Conservation (phyloP, 2,329 filamentous ascomycete species). For the Chaetomium sp. region DNA sequence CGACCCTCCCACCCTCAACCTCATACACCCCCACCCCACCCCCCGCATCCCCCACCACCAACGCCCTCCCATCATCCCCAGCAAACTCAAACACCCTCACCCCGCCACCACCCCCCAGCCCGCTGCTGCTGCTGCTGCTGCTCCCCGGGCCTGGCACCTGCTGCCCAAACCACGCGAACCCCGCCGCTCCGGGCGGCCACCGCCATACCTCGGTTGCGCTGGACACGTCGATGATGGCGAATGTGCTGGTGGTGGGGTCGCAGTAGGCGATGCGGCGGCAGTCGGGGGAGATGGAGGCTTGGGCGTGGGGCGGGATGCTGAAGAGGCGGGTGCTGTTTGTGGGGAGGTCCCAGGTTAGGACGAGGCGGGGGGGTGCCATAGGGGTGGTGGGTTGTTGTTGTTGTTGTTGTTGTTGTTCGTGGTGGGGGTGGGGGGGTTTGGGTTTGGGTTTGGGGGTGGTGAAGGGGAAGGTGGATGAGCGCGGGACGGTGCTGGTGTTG, state of each 20-base stretch:
- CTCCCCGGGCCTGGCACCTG: too few species aligned
- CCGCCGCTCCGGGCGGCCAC: slow-evolving; percentile 33
- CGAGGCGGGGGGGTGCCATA: slow-evolving; percentile 25
- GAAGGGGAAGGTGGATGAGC: background rate
- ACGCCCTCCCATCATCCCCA: slow-evolving; percentile 25
- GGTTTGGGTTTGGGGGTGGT: background rate
- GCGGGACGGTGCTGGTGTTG: background rate
- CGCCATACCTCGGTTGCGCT: slow-evolving; percentile 32
- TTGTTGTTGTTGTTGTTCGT: background rate
- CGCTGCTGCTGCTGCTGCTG: too few species aligned
- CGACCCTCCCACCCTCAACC: slow-evolving; percentile 19
- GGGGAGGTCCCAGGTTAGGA: slow-evolving; percentile 34
- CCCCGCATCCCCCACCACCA: slow-evolving; percentile 31
- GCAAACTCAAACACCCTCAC: slow-evolving; percentile 36
- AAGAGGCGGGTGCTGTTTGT: slow-evolving; percentile 32
- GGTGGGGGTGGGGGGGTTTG: background rate
- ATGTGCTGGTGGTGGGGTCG: slow-evolving; percentile 15
- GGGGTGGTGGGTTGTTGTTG: background rate
- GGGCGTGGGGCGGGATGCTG: slow-evolving; percentile 34
- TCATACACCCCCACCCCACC: slow-evolving; percentile 32
- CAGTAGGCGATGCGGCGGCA: slow-evolving; percentile 35
- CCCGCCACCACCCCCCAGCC: slow-evolving; percentile 23
- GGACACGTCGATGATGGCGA: slow-evolving; percentile 32
- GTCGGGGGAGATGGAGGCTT: slow-evolving; percentile 34
- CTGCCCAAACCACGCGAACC: slow-evolving; percentile 30